Evolutionary conservation across 495 filamentous ascomycete genomes (phyloP).

Genomic region (Margaritispora aquatica): DNA sequence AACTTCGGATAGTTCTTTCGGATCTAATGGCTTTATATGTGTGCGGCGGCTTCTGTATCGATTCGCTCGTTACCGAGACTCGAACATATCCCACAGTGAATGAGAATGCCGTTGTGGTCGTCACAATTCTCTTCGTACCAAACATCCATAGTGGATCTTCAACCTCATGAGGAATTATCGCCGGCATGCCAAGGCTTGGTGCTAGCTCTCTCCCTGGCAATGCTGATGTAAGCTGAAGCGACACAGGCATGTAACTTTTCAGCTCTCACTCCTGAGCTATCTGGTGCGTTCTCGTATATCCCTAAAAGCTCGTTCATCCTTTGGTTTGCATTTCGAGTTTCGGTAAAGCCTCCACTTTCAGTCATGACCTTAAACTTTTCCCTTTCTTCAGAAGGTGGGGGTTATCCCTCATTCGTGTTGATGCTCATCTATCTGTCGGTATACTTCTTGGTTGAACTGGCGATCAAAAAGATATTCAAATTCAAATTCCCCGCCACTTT

Average conservation of each 20-base stretch:
- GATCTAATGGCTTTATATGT: too few species aligned
- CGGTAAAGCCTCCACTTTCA: background rate
- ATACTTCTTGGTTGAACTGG: background rate
- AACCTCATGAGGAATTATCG: background rate
- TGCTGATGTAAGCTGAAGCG: background rate
- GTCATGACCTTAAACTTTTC: background rate
- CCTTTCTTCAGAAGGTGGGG: background rate
- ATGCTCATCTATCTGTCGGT: background rate
- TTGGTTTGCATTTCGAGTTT: background rate
- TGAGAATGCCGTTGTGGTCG: background rate
- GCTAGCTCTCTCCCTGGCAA: background rate
- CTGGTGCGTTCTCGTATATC: too few species aligned
- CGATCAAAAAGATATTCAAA: background rate
- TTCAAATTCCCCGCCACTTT: background rate
- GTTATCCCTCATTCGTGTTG: background rate
- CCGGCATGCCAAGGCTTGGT: background rate
- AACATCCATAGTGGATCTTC: background rate
- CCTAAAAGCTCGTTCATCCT: too few species aligned
- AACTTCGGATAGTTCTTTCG: too few species aligned
- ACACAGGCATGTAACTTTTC: background rate
- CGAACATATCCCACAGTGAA: background rate
- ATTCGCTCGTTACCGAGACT: too few species aligned
- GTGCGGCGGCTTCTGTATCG: too few species aligned
- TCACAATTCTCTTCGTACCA: background rate
- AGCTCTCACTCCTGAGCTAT: too few species aligned